Conservation (phyloP, 306 rosid genomes). For the Begonia fuchsioides region DNA sequence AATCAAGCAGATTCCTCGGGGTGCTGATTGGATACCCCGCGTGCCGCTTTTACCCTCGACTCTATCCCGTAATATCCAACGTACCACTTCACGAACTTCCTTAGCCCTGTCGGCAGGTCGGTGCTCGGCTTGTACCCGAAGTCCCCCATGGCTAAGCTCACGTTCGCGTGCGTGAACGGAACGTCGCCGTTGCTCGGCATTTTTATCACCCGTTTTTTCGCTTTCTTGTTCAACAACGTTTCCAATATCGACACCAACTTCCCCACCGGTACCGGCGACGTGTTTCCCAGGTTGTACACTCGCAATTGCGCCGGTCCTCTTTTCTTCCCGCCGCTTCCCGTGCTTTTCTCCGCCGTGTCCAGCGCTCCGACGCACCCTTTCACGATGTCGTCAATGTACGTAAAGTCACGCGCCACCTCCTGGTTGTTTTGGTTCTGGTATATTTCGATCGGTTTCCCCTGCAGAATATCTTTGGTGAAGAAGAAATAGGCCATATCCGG, state of each 20-base stretch:
- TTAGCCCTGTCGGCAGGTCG: conserved; percentile 55
- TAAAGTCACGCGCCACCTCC: conserved; percentile 96
- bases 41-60: conserved; percentile 45
- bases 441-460: conserved; percentile 48
- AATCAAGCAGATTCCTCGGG: conserved; percentile 58
- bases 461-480: conserved; percentile 69
- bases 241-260: conserved; percentile 53
- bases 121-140: conserved; percentile 65
- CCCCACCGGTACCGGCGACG: conserved; percentile 82
- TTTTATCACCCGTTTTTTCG: conserved; percentile 56
- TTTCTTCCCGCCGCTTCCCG: conserved; percentile 70
- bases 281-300: conserved; percentile 68
- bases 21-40: neutral
- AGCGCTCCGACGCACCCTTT: conserved; percentile 62
- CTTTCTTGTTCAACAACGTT: conserved; percentile 28
- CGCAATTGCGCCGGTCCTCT: conserved; percentile 48
- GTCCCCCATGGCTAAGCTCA: conserved; percentile 48
- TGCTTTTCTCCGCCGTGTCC: conserved; percentile 24
- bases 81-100: conserved; percentile 87
- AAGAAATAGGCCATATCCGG: conserved; percentile 96
- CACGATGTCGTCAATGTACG: conserved; percentile 12
- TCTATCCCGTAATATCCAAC: conserved; percentile 68
- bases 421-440: conserved; percentile 53
- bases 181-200: conserved; percentile 93
- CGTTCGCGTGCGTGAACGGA: conserved; percentile 80